Conservation (phyloP, 805 yeast species). For the Candida railenensis region DNA sequence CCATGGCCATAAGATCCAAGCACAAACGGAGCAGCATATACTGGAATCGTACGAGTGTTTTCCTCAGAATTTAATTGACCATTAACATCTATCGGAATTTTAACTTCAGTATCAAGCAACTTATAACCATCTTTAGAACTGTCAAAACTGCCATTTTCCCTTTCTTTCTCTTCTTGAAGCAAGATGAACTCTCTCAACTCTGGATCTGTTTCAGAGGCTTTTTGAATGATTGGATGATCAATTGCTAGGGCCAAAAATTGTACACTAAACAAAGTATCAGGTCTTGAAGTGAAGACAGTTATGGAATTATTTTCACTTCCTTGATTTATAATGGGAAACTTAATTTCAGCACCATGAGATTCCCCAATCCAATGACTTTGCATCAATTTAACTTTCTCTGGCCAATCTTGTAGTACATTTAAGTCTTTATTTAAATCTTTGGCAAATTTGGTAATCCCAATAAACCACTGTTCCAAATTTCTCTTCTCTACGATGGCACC, state of each 20-base stretch:
- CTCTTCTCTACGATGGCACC: conserved; percentile 91
- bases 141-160: conserved; percentile 7
- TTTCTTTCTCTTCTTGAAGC: conserved; percentile 10
- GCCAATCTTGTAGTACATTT: conserved; percentile 70
- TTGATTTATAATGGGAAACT: conserved; percentile 34
- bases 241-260: conserved; percentile 79
- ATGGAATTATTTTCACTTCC: conserved; percentile 25
- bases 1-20: conserved; percentile 82
- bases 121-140: conserved; percentile 54
- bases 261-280: conserved; percentile 82
- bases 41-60: conserved; percentile 49
- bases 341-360: conserved; percentile 74
- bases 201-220: conserved; percentile 35
- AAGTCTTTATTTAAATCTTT: conserved; percentile 65
- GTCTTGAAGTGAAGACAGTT: conserved; percentile 78
- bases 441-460: conserved; percentile 85
- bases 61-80: conserved; percentile 9
- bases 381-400: conserved; percentile 83
- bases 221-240: conserved; percentile 60
- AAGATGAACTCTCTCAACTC: conserved; percentile 50
- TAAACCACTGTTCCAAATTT: conserved; percentile 86
- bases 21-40: conserved; percentile 90
- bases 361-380: conserved; percentile 94
- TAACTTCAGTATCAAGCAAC: conserved; percentile 42
- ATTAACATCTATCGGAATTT: conserved; percentile 57